Evolutionary conservation across 2,329 filamentous ascomycete species (phyloP), one percentile per base, ranked within the genome.

Genomic region (Lojkania enalia): DNA sequence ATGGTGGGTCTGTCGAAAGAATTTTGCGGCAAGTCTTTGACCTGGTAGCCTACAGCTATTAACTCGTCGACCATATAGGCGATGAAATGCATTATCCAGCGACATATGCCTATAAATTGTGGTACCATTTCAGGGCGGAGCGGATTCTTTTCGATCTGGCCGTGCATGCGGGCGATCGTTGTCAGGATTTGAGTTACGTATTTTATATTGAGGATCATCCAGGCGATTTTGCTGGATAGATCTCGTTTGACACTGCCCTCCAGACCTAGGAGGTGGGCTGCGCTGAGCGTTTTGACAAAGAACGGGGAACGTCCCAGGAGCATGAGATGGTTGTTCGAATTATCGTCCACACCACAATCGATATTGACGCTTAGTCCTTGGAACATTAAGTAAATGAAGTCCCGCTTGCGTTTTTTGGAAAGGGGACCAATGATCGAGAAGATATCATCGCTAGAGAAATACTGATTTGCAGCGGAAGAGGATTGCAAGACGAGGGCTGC

Each of bases 321-420:
- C 56, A 71, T 54, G 57, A 70, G 54, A 25, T 68, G 58, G 20
- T 67, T 64, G 35, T 55, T 57, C 51, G 48, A 92, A 85, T 55
- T 87, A 1, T 82, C 74, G 48, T 95, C 88, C 37, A 88, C 81
- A 0, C 89, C 87, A 62, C 91, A 95, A 70, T 97, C 92, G 36
- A 91, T 82, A 38, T 85, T 83, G 1, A 70, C 58, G 33, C 61
- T 59, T 3, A 71, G 54, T 1, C 59, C 61, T 21, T 77, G 80
- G 46, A 81, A 79, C n/a, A 83, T 80, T 18, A 87, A 79, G 7
- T 85, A 83, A 21, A 92, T 71, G 25, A 95, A 77, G 9, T 64
- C 52, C 15, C 55, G 46, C 42, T 58, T 64, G 31, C 61, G 55
- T 18, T 60, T 61, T 18, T 57, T 55, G 12, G 56, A 51, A 5